Percentiles rank a stretch among this genome's conserved stretches.
These are phyloP conservation scores for Xylariaceae sp. DNA, from an alignment of 2,329 filamentous ascomycete genomes.

Conservation along the genomic window DNA sequence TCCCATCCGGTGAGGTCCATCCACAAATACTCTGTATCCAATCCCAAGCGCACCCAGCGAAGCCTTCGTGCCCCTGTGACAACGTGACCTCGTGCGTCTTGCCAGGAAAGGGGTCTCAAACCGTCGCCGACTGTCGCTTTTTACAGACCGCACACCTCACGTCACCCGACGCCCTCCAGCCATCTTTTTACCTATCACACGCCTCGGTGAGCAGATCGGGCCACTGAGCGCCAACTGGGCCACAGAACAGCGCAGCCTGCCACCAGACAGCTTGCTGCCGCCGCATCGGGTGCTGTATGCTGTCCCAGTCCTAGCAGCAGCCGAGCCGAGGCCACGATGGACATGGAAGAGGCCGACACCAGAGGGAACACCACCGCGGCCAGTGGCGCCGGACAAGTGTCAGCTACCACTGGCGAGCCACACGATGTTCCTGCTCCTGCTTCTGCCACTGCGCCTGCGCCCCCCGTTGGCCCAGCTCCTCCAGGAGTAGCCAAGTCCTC, in stretches of 20 bases:
- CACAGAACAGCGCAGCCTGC: background rate
- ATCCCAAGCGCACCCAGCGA: no score
- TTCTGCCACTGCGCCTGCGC: slow-evolving; percentile 6
- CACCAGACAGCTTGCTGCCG: slow-evolving; percentile 8
- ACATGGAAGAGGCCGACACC: slow-evolving; percentile 1
- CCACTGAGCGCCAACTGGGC: background rate
- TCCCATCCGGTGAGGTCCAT: background rate
- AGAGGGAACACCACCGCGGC: background rate
- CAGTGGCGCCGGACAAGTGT: background rate
- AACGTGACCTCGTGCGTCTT: slow-evolving; percentile 8
- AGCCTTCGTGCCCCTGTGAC: background rate
- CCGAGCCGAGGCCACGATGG: no score
- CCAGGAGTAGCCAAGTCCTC: slow-evolving; percentile 8
- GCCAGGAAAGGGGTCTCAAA: slow-evolving; percentile 8
- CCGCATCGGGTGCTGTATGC: slow-evolving; percentile 2
- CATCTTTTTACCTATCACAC: slow-evolving; percentile 7
- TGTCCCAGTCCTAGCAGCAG: no score
- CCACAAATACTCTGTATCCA: no score
- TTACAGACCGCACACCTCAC: slow-evolving; percentile 18
- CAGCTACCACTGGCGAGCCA: slow-evolving; percentile 20
- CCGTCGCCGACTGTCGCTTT: slow-evolving; percentile 17
- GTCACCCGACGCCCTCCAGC: background rate
- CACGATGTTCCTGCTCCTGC: slow-evolving; percentile 5
- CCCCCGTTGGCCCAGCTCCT: slow-evolving; percentile 17
- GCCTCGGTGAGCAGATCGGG: slow-evolving; percentile 17